Percentiles rank a stretch among this genome's conserved stretches.
phyloP scores from a whole-genome alignment of 2,329 filamentous ascomycete genomes.

The Calonectria montana region DNA sequence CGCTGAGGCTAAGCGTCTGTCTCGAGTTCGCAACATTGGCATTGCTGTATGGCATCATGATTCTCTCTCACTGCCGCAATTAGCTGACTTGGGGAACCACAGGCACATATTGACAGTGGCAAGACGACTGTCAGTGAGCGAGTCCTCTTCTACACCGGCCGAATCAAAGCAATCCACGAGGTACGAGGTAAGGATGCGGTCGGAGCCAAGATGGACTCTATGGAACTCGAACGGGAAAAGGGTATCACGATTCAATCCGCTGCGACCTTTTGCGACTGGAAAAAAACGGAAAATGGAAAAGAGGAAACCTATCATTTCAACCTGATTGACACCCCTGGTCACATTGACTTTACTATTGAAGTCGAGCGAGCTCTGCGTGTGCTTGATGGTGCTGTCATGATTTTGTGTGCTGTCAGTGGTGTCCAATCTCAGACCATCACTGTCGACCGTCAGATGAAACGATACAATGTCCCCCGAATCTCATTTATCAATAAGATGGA shows the following conservation, averaged over 20 bases:
- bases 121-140: slow-evolving; percentile 98
- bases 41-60: slow-evolving; percentile 76
- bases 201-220: slow-evolving; percentile 99
- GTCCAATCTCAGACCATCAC: slow-evolving; percentile 99
- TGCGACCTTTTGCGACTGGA: slow-evolving; percentile 97
- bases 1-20: slow-evolving; percentile 81
- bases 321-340: slow-evolving; percentile 96
- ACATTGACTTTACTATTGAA: slow-evolving; percentile 99
- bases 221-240: slow-evolving; percentile 98
- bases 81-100: slow-evolving; percentile 31
- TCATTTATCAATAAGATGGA: slow-evolving; percentile 99
- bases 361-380: slow-evolving; percentile 96
- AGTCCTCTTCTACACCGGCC: slow-evolving; percentile 97
- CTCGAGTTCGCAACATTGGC: slow-evolving; percentile 93
- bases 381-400: slow-evolving; percentile 97
- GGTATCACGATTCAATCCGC: slow-evolving; percentile 99
- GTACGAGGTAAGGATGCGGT: slow-evolving; percentile 94
- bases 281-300: slow-evolving; percentile 84
- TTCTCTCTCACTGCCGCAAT: background rate
- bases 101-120: slow-evolving; percentile 98
- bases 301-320: slow-evolving; percentile 97
- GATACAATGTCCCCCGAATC: slow-evolving; percentile 95
- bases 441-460: slow-evolving; percentile 97
- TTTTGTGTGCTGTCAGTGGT: slow-evolving; percentile 95
- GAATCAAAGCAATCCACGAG: slow-evolving; percentile 97